phyloP scores from a whole-genome alignment of 306 rosid genomes.

The Castanospermum australe region DNA sequence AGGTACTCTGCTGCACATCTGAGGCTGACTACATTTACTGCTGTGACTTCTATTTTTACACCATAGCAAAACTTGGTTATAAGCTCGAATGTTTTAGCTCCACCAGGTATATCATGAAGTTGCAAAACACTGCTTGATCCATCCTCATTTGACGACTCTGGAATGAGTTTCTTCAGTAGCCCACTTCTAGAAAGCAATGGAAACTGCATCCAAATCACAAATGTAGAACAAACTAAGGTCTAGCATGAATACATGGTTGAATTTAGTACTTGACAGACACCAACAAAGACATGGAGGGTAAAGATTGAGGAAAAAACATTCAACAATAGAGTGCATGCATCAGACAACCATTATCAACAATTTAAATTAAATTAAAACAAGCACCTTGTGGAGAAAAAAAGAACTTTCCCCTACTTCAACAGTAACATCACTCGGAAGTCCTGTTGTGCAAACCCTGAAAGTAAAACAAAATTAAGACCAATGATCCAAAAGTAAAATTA shows the following conservation, averaged over 20 bases:
- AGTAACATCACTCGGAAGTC: slow-evolving; percentile 77
- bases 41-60: slow-evolving; percentile 56
- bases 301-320: background rate
- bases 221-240: slow-evolving; percentile 14
- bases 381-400: slow-evolving; percentile 86
- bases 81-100: slow-evolving; percentile 71
- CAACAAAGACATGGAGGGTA: background rate
- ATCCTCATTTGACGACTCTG: slow-evolving; percentile 51
- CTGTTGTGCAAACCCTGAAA: slow-evolving; percentile 76
- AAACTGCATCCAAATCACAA: slow-evolving; percentile 60
- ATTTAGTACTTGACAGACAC: background rate
- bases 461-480: slow-evolving; percentile 9
- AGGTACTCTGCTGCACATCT: slow-evolving; percentile 89
- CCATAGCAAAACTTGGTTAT: slow-evolving; percentile 67
- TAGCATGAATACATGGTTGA: background rate
- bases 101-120: slow-evolving; percentile 77
- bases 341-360: background rate
- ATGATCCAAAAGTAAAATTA: background rate
- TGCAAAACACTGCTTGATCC: slow-evolving; percentile 51
- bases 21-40: slow-evolving; percentile 66
- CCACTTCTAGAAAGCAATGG: slow-evolving; percentile 93
- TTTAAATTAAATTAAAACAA: background rate
- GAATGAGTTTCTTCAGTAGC: slow-evolving; percentile 67
- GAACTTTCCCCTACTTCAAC: slow-evolving; percentile 78
- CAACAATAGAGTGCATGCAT: background rate